Conservation (phyloP, 108 stramenopile species). For the Pseudonitzschia delicatissima region DNA sequence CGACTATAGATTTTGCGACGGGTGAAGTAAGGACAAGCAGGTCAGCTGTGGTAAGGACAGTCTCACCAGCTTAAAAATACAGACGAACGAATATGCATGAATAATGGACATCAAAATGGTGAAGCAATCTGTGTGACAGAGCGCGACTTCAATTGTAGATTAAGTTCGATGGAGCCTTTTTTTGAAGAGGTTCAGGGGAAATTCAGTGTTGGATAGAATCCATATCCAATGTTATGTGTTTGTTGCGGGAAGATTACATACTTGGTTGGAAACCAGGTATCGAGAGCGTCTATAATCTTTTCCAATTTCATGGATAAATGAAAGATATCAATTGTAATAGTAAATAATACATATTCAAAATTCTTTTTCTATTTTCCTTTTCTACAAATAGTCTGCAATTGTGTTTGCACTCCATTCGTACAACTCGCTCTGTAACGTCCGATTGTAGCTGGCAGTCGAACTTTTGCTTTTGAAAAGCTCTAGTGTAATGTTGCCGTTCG, state of each 20-base stretch:
- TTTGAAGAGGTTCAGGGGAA: too few relatives aligned
- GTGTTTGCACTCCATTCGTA: constrained; percentile 47
- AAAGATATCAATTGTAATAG: neutral
- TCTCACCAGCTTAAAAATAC: too few relatives aligned
- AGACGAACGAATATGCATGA: too few relatives aligned
- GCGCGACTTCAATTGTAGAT: too few relatives aligned
- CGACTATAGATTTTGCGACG: too few relatives aligned
- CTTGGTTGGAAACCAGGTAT: neutral
- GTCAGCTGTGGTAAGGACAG: too few relatives aligned
- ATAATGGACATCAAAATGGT: too few relatives aligned
- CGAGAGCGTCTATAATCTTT: neutral
- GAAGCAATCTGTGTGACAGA: too few relatives aligned
- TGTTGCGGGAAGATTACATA: too few relatives aligned
- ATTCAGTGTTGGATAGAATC: too few relatives aligned
- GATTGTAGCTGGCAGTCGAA: constrained; percentile 32
- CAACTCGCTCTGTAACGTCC: constrained; percentile 31
- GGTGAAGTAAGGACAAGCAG: too few relatives aligned
- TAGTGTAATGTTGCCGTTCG: neutral
- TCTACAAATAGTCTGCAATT: constrained; percentile 9
- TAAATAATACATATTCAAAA: neutral
- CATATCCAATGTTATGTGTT: neutral
- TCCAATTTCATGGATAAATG: neutral
- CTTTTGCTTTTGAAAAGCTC: neutral
- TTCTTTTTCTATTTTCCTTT: neutral
- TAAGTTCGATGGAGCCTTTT: too few relatives aligned